Conservation (phyloP, 1,284 basidiomycete genomes). For the Sporisorium graminicola region DNA sequence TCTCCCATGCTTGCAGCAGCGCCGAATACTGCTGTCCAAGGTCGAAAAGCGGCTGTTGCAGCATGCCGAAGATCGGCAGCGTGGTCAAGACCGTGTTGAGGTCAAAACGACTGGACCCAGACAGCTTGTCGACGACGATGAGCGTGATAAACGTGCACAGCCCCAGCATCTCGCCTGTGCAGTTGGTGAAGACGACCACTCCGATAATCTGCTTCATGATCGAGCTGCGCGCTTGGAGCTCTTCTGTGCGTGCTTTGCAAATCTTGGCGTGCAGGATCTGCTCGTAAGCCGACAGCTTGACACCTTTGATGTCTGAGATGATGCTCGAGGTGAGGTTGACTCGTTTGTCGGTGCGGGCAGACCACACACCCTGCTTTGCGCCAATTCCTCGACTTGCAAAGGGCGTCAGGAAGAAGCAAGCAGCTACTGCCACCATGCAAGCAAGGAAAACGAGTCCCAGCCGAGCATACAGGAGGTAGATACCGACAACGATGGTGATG, state of each 20-base stretch:
- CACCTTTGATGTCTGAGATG: slow-evolving; percentile 59
- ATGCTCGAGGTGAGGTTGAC: slow-evolving; percentile 54
- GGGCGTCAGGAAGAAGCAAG: slow-evolving; percentile 49
- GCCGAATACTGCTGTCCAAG: slow-evolving; percentile 59
- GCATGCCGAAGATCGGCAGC: slow-evolving; percentile 51
- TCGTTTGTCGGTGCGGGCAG: slow-evolving; percentile 50
- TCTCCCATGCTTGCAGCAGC: slow-evolving; percentile 53
- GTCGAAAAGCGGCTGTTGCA: slow-evolving; percentile 50
- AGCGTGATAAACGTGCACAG: slow-evolving; percentile 52
- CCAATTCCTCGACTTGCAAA: slow-evolving; percentile 45
- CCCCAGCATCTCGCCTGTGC: slow-evolving; percentile 36
- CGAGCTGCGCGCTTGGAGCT: slow-evolving; percentile 27
- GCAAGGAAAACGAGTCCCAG: slow-evolving; percentile 58
- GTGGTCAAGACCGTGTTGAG: slow-evolving; percentile 60
- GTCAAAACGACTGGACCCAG: slow-evolving; percentile 44
- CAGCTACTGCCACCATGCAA: slow-evolving; percentile 41
- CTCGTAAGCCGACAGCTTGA: slow-evolving; percentile 65
- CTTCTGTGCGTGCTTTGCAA: slow-evolving; percentile 35
- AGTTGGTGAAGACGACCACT: slow-evolving; percentile 42
- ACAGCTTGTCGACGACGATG: slow-evolving; percentile 41
- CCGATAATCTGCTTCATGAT: slow-evolving; percentile 34
- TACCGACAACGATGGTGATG: slow-evolving; percentile 54
- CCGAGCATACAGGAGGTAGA: slow-evolving; percentile 55
- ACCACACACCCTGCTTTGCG: slow-evolving; percentile 52
- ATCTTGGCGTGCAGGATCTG: slow-evolving; percentile 48